Base-by-base conservation (phyloP, 306 rosid species). In the Purshia tridentata region DNA sequence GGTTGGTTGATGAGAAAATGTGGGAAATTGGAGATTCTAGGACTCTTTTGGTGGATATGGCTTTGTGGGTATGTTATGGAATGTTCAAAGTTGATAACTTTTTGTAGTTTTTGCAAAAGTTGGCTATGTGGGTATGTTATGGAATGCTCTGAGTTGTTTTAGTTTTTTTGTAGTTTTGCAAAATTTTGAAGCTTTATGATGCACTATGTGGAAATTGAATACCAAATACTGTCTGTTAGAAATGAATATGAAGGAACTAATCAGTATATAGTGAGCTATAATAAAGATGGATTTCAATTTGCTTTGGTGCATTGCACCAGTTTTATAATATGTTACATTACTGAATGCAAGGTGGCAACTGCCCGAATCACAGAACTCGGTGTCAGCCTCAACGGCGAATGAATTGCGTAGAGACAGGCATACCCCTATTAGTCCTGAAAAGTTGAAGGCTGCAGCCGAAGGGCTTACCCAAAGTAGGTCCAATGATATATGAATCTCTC, bases 401-500 rank as follows among this genome's bases (percentile, higher is more conserved):
- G 97, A 89, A 15, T 64, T 89, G 96, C 91, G 96, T 63, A 78
- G 29, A 67, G 94, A 94, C 15, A 85, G 79, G 80, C 76, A 78
- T 46, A 55, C 29, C 1, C 83, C 84, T 19, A 61, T 79, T 57
- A 86, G 85, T 75, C 89, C 96, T 15, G 91, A 91, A 72, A 93
- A 93, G 88, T 69, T 91, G 73, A 93, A 89, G 80, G 98, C 96
- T 65, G 96, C 96, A 65, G 87, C 94, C 66, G 97, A 93, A 83
- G 97, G 98, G 63, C 84, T 93, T 72, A 72, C 87, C 9, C 70
- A 84, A 55, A 69, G 98, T 91, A 83, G 55, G 76, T 77, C 76
- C 76, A 57, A 46, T 44, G 5, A 29, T 1, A 1, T 29, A 29
- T 29, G 35, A 29, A 29, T 29, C 35, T 29, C 35, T 29, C 35